Evolutionary conservation across 106 monocot genomes (phyloP).

Genomic region (Cymbidium sinense): DNA sequence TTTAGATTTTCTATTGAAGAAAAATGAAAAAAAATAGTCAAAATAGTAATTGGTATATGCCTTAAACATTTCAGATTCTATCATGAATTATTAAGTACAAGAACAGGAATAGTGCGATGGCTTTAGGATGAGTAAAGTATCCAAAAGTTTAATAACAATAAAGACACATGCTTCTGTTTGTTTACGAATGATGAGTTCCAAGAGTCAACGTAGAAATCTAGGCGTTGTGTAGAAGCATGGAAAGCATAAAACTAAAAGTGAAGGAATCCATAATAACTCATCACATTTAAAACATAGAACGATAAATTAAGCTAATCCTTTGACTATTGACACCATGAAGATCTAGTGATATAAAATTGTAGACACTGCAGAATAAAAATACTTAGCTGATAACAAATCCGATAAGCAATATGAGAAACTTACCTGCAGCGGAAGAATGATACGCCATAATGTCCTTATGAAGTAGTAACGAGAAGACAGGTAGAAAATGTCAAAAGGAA

Average conservation of each 20-base stretch:
- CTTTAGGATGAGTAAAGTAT: neutral
- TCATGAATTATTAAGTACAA: neutral
- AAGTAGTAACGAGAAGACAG: slow-evolving; percentile 87
- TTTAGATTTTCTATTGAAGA: neutral
- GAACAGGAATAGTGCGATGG: neutral
- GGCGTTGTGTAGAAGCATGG: neutral
- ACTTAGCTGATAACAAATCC: neutral
- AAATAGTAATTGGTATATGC: neutral
- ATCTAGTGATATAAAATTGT: neutral
- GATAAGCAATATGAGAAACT: slow-evolving; percentile 11
- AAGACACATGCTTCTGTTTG: neutral
- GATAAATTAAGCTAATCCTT: neutral
- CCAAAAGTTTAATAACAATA: neutral
- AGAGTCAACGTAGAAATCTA: neutral
- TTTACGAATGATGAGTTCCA: neutral
- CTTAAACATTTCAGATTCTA: neutral
- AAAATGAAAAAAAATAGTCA: neutral
- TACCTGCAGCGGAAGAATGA: slow-evolving; percentile 82
- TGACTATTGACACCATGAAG: neutral
- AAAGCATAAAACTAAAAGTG: neutral
- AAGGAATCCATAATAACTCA: neutral
- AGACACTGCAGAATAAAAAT: neutral
- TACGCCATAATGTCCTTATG: slow-evolving; percentile 75
- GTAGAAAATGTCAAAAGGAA: slow-evolving; percentile 93
- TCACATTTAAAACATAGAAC: neutral